phyloP scores from a whole-genome alignment of 2,329 filamentous ascomycete species.

The Colletotrichum chlorophyti region DNA sequence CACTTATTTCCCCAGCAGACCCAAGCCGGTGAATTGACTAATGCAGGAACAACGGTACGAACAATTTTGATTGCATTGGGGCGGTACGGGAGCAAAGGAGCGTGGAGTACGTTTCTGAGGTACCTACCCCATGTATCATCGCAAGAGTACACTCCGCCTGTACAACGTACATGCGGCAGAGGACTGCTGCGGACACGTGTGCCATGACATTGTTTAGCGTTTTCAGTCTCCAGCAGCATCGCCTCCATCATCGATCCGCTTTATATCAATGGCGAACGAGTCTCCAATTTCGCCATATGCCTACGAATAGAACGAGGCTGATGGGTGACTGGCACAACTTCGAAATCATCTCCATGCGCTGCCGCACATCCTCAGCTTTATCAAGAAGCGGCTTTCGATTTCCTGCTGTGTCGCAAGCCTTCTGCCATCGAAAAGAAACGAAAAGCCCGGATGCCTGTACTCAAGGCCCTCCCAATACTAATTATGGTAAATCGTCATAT shows the following conservation, averaged over 20 bases:
- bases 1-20: constrained; percentile 25
- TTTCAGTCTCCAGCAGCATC: too few species aligned
- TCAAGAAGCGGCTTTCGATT: constrained; percentile 15
- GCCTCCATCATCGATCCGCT: too few species aligned
- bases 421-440: constrained; percentile 6
- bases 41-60: constrained; percentile 29
- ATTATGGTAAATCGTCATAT: too few species aligned
- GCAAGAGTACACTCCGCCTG: too few species aligned
- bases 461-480: constrained; percentile 4
- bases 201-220: constrained; percentile 23
- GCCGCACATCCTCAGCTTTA: too few species aligned
- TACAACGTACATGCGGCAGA: too few species aligned
- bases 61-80: constrained; percentile 17
- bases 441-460: constrained; percentile 8
- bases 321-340: too few species aligned
- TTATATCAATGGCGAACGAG: too few species aligned
- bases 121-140: too few species aligned
- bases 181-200: constrained; percentile 20
- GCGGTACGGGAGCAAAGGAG: neutral
- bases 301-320: too few species aligned
- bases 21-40: constrained; percentile 24
- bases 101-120: constrained; percentile 8
- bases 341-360: too few species aligned
- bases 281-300: too few species aligned
- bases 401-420: neutral